Evolutionary conservation across 768 basidiomycete species (phyloP), one percentile per base, ranked within the genome.

Genomic region (Scleroderma bovista): DNA sequence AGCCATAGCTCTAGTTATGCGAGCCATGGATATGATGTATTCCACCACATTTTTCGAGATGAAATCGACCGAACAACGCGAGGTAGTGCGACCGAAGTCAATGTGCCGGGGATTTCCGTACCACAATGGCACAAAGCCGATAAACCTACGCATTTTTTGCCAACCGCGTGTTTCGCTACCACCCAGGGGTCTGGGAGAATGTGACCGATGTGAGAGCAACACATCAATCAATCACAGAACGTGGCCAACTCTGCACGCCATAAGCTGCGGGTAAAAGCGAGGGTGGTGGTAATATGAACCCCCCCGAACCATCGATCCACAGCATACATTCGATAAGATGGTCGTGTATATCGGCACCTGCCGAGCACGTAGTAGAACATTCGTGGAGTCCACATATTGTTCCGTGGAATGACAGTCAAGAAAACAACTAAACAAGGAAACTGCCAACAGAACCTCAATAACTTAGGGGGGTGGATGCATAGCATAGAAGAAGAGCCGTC

Each of bases 141-240:
- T 43, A 34, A 32, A 33, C 38, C 41, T 22, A 46, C 63, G 57
- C 56, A 47, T 53, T 53, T 53, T 34, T 44, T 29, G 26, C 26
- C 29, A 24, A 48, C 40, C 57, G 51, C 54, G 54, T 60, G 60
- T 47, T 38, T 17, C 36, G 54, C 52, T 52, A 51, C 46, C 61
- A 53, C 51, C 32, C 33, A 53, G 44, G 44, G 37, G 54, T 42
- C 62, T 36, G 47, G 45, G 17, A 55, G 48, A 39, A 51, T 47
- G 39, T 60, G 66, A 49, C 52, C 57, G 53, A 56, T 53, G 52
- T 52, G 48, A 52, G 26, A 5, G 26, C 26, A 29, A 29, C 26
- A 29, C 51, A n/a, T 41, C 51, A 61, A 65, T 66, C 61, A 68
- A 34, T 60, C 64, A 68, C 54, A 55, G 57, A 55, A 49, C 52